A percentile compares a stretch with the other conserved stretches of the same genome.
phyloP scores from a whole-genome alignment of 2,329 filamentous ascomycete species.

The Mollisia scopiformis region DNA sequence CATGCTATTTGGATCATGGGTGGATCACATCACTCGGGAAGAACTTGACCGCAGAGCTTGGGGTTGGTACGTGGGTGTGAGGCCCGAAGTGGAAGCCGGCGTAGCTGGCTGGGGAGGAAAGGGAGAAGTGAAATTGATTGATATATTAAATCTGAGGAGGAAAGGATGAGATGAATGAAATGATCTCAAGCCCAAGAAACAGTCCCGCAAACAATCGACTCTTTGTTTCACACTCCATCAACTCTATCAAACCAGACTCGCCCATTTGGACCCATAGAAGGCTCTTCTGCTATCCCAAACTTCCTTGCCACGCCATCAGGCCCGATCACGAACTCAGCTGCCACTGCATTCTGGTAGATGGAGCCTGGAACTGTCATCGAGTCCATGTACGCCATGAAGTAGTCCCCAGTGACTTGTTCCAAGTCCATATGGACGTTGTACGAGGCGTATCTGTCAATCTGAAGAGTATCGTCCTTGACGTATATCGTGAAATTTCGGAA shows the following conservation, averaged over 20 bases:
- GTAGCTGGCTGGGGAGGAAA: conserved; percentile 84
- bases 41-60: conserved; percentile 80
- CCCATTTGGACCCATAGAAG: conserved; percentile 26
- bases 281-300: conserved; percentile 28
- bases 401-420: conserved; percentile 34
- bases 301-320: conserved; percentile 23
- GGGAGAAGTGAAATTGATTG: conserved; percentile 65
- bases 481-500: conserved; percentile 39
- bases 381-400: conserved; percentile 30
- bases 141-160: conserved; percentile 65
- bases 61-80: conserved; percentile 78
- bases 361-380: conserved; percentile 9
- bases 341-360: conserved; percentile 19
- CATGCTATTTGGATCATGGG: conserved; percentile 76
- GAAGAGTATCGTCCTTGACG: conserved; percentile 4
- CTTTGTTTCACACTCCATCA: no score
- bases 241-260: conserved; percentile 35
- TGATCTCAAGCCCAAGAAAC: no score
- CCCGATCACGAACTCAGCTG: conserved; percentile 32
- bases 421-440: conserved; percentile 24
- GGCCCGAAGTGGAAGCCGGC: conserved; percentile 76
- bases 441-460: conserved; percentile 8
- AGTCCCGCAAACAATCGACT: no score
- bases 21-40: conserved; percentile 57
- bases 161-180: conserved; percentile 27